Percentiles rank a stretch among this genome's conserved stretches.
Conservation (phyloP, 768 basidiomycete genomes). For the Rhodosporidiobolus sp. region DNA sequence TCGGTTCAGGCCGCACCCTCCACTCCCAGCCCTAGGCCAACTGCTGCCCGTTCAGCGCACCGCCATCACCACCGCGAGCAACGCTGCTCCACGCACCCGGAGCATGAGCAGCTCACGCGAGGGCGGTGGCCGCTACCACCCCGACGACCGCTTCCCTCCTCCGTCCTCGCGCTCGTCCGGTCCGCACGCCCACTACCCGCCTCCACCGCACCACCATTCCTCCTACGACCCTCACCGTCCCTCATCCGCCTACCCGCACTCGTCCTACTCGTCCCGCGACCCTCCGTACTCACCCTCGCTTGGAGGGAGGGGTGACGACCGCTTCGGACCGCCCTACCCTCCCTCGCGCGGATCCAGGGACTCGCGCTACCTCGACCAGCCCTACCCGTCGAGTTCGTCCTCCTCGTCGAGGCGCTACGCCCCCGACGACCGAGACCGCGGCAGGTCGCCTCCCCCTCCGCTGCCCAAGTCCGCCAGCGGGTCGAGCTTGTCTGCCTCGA, state of each 20-base stretch:
- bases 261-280: not conserved
- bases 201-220: not conserved
- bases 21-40: not conserved
- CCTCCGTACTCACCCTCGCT: no score
- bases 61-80: not conserved
- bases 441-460: no score
- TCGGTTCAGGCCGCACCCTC: no score
- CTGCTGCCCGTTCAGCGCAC: not conserved
- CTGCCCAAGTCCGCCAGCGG: no score
- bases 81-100: not conserved
- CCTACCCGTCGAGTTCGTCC: no score
- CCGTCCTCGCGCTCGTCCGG: not conserved
- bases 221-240: not conserved
- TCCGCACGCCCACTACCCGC: not conserved
- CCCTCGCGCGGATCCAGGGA: not conserved
- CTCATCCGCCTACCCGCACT: not conserved
- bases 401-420: no score
- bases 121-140: not conserved
- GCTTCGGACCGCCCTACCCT: not conserved
- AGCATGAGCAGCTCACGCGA: not conserved
- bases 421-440: no score
- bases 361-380: not conserved
- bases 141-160: not conserved
- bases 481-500: not conserved
- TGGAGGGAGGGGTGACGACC: not conserved